A percentile compares a stretch with the other conserved stretches of the same genome.
Evolutionary conservation across 106 monocot species (phyloP).

Genomic region (Phalaenopsis equestris): DNA sequence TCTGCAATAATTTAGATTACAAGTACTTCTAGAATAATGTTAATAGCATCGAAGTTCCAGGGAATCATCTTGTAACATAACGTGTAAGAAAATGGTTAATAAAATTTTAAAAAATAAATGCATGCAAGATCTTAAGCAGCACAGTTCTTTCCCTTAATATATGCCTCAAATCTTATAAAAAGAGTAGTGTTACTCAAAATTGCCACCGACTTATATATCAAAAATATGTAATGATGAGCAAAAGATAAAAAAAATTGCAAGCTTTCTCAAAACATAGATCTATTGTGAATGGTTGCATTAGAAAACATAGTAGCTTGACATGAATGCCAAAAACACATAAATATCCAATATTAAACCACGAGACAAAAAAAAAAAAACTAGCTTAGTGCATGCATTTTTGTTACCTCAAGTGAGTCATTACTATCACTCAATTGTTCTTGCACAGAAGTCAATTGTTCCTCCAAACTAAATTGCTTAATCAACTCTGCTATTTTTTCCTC

Average conservation of each 20-base stretch:
- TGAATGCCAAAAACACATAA: neutral
- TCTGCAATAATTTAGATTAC: neutral
- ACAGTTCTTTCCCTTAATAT: neutral
- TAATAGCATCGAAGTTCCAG: neutral
- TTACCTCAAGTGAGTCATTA: conserved; percentile 40
- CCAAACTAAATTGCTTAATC: conserved; percentile 37
- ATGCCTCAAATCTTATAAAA: too few species aligned
- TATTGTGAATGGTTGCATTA: neutral
- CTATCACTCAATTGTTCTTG: conserved; percentile 18
- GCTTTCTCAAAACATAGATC: neutral
- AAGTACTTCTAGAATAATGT: neutral
- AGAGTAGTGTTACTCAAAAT: too few species aligned
- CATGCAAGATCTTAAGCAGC: neutral
- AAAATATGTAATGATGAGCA: too few species aligned
- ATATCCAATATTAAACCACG: neutral
- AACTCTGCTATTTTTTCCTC: conserved; percentile 50
- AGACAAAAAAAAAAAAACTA: neutral
- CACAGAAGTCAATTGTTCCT: conserved; percentile 23
- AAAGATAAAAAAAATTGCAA: neutral
- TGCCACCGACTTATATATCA: too few species aligned
- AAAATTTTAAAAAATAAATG: neutral
- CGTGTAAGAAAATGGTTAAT: neutral
- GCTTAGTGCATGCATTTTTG: neutral
- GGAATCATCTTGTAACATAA: neutral
- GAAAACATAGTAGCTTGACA: neutral